Conservation (phyloP, 1,139 yeast species). For the Kazachstania sp. region DNA sequence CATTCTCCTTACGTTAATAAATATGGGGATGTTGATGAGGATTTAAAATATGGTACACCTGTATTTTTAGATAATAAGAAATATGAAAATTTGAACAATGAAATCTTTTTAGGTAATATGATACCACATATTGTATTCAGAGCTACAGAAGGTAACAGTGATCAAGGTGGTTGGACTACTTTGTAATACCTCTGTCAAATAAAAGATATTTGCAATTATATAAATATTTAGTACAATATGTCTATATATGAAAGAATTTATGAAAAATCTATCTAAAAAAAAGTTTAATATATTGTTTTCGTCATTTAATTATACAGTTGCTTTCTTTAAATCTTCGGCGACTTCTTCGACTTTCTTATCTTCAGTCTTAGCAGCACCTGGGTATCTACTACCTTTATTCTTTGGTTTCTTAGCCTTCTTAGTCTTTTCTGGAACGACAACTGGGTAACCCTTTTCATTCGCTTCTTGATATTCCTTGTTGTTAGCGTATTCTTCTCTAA, state of each 20-base stretch:
- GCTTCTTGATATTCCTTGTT: conserved; percentile 69
- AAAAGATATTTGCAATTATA: too few relatives aligned
- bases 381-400: conserved; percentile 79
- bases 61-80: conserved; percentile 55
- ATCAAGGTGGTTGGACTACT: conserved; percentile 96
- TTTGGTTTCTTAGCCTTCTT: conserved; percentile 71
- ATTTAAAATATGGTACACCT: conserved; percentile 63
- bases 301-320: conserved; percentile 23
- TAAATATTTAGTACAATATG: too few relatives aligned
- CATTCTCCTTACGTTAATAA: conserved; percentile 79
- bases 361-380: conserved; percentile 30
- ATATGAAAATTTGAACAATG: conserved; percentile 59
- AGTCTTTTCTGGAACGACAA: conserved; percentile 48
- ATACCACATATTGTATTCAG: conserved; percentile 71
- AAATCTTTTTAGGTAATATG: conserved; percentile 73
- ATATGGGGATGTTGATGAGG: conserved; percentile 82
- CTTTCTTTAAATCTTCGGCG: conserved; percentile 31
- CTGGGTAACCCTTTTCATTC: conserved; percentile 76
- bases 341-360: conserved; percentile 25
- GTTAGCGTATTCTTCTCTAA: conserved; percentile 57
- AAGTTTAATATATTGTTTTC: neutral
- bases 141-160: conserved; percentile 66
- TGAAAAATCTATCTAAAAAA: neutral
- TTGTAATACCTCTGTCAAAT: conserved; percentile 34
- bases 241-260: neutral